Conservation (phyloP, 2,329 filamentous ascomycete genomes). For the Penicillium griseofulvum region DNA sequence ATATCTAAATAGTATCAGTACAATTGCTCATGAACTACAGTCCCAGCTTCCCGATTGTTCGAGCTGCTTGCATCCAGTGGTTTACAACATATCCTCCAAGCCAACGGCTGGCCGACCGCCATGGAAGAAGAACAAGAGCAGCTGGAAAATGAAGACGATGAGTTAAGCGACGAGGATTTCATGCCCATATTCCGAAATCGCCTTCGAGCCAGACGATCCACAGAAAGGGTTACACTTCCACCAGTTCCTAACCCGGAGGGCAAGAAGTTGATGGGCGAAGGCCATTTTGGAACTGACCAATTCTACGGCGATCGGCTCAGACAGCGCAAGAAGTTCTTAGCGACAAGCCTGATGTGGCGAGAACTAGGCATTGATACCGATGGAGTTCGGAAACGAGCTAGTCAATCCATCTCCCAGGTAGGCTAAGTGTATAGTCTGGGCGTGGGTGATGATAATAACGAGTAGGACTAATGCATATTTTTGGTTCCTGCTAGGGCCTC, state of each 20-base stretch:
- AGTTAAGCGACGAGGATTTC: slow-evolving; percentile 28
- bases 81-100: slow-evolving; percentile 52
- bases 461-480: neutral
- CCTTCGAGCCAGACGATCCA: slow-evolving; percentile 46
- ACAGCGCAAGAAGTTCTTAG: slow-evolving; percentile 61
- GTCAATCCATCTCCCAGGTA: slow-evolving; percentile 68
- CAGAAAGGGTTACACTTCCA: slow-evolving; percentile 61
- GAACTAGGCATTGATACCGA: slow-evolving; percentile 70
- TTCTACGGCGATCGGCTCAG: slow-evolving; percentile 48
- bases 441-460: too few relatives aligned
- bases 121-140: slow-evolving; percentile 8
- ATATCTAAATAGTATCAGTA: neutral
- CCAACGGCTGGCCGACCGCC: slow-evolving; percentile 27
- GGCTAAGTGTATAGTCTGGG: neutral
- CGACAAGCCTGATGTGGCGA: slow-evolving; percentile 71
- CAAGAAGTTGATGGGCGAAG: slow-evolving; percentile 73
- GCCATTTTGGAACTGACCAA: slow-evolving; percentile 72
- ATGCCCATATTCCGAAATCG: slow-evolving; percentile 42
- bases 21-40: slow-evolving; percentile 21
- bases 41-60: slow-evolving; percentile 47
- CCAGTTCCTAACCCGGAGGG: slow-evolving; percentile 79
- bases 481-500: slow-evolving; percentile 56
- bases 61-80: slow-evolving; percentile 55
- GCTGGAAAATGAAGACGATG: slow-evolving; percentile 25
- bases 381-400: slow-evolving; percentile 59